phyloP scores from a whole-genome alignment of 176 grass and related monocot genomes.

The Zizania latifolia region DNA sequence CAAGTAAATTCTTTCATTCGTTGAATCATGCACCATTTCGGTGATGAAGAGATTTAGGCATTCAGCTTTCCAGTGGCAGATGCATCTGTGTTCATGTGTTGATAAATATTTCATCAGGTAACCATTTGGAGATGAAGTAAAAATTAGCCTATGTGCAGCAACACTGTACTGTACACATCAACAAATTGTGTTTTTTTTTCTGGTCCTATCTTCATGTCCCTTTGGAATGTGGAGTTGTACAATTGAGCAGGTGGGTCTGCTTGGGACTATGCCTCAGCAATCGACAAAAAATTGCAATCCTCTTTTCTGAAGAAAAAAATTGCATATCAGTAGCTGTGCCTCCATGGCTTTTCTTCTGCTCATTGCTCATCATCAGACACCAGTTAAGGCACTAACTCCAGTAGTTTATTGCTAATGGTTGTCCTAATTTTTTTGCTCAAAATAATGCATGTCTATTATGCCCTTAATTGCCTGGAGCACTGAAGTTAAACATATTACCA shows the following conservation, averaged over 20 bases:
- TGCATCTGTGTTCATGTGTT: slow-evolving; percentile 15
- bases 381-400: slow-evolving; percentile 1
- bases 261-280: neutral
- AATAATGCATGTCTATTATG: neutral
- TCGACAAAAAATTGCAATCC: neutral
- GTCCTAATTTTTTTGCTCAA: neutral
- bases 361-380: neutral
- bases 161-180: neutral
- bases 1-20: neutral
- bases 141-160: neutral
- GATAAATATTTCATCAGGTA: slow-evolving; percentile 11
- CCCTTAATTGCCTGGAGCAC: slow-evolving; percentile 25
- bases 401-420: slow-evolving; percentile 15
- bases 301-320: neutral
- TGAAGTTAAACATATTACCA: slow-evolving; percentile 32
- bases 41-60: neutral
- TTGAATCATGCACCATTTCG: neutral
- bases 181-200: neutral
- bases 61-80: neutral
- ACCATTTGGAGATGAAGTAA: neutral
- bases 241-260: neutral
- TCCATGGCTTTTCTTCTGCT: slow-evolving; percentile 16
- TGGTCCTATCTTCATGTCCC: neutral
- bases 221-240: slow-evolving; percentile 10
- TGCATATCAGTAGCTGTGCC: neutral